A percentile compares a stretch with the other conserved stretches of the same genome.
phyloP scores from a whole-genome alignment of 805 yeast genomes.

The Lipomyces oligophaga region DNA sequence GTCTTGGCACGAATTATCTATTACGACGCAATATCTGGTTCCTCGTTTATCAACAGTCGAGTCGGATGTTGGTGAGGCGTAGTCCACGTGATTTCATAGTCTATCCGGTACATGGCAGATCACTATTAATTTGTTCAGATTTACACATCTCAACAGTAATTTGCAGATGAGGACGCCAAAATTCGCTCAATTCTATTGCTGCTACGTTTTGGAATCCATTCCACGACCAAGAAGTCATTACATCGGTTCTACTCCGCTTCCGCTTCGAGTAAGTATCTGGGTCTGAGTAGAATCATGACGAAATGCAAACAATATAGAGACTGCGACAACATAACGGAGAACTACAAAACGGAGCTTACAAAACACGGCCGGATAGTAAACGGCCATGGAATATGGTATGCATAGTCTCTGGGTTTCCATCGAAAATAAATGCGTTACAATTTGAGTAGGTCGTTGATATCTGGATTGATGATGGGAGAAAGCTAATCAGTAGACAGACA shows the following conservation, averaged over 20 bases:
- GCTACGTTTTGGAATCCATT: slow-evolving; percentile 62
- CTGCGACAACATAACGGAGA: slow-evolving; percentile 79
- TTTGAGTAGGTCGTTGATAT: slow-evolving; percentile 47
- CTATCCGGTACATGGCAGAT: too few species aligned
- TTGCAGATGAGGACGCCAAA: slow-evolving; percentile 11
- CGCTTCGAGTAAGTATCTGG: slow-evolving; percentile 43
- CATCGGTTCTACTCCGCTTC: slow-evolving; percentile 81
- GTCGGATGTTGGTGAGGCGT: too few species aligned
- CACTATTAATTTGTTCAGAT: too few species aligned
- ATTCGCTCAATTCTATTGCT: slow-evolving; percentile 53
- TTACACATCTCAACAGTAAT: too few species aligned
- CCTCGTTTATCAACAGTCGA: too few species aligned
- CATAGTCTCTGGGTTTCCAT: slow-evolving; percentile 68
- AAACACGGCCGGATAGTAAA: slow-evolving; percentile 53
- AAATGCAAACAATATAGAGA: too few species aligned
- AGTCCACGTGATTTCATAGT: too few species aligned
- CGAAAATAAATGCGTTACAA: slow-evolving; percentile 63
- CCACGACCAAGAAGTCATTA: slow-evolving; percentile 59
- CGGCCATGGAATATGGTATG: slow-evolving; percentile 73
- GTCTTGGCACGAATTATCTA: not conserved
- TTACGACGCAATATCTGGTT: too few species aligned
- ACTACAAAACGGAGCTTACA: slow-evolving; percentile 63
- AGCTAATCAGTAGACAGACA: slow-evolving; percentile 38
- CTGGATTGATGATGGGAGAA: not conserved
- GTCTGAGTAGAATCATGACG: too few species aligned